A percentile compares a stretch with the other conserved stretches of the same genome.
Evolutionary conservation across 768 basidiomycete genomes (phyloP).

Genomic region (Auriculariales sp.): DNA sequence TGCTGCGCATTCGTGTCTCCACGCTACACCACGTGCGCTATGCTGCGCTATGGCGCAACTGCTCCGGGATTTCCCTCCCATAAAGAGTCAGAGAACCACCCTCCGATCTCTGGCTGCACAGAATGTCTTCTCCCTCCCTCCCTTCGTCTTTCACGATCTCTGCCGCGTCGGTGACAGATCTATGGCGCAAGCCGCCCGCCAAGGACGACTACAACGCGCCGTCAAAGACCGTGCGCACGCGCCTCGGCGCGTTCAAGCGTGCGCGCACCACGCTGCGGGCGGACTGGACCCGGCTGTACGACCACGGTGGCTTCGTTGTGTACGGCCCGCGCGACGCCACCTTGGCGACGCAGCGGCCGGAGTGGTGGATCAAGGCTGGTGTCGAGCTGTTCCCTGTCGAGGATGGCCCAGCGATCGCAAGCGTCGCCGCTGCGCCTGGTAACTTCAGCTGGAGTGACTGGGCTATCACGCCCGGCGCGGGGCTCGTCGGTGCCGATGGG

Average conservation of each 20-base stretch:
- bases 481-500: not conserved
- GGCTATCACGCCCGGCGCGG: conserved; percentile 10
- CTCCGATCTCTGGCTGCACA: no score
- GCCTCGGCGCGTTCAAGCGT: conserved; percentile 9
- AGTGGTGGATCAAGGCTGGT: conserved; percentile 17
- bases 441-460: no score
- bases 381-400: conserved; percentile 15
- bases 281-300: conserved; percentile 16
- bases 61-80: no score
- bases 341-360: no score
- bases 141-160: not conserved
- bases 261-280: conserved; percentile 15
- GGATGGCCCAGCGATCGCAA: conserved; percentile 13
- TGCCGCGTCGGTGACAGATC: conserved; percentile 9
- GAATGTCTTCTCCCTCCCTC: no score
- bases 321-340: conserved; percentile 1
- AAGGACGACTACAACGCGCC: conserved; percentile 13
- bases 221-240: conserved; percentile 5
- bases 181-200: conserved; percentile 17
- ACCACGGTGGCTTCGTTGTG: conserved; percentile 17
- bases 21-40: no score
- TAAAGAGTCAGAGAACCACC: no score
- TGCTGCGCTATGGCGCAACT: no score
- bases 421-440: conserved; percentile 11
- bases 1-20: no score